Evolutionary conservation across 2,329 filamentous ascomycete species (phyloP).

Genomic region (Cytospora chrysosperma): DNA sequence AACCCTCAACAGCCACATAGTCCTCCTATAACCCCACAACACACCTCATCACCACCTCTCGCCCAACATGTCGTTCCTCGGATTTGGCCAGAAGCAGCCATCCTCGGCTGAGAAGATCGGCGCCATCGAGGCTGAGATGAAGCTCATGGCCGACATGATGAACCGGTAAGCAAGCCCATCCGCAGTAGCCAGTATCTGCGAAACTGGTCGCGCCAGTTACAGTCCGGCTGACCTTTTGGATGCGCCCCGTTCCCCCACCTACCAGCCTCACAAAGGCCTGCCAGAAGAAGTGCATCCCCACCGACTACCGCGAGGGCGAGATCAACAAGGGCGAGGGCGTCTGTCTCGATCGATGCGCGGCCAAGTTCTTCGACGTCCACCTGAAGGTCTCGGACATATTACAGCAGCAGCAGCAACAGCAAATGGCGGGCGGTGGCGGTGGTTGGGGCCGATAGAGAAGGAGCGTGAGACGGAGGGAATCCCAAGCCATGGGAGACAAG

Average conservation of each 20-base stretch:
- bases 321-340: conserved; percentile 99
- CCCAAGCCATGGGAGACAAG: neutral
- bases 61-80: conserved; percentile 33
- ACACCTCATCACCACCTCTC: conserved; percentile 8
- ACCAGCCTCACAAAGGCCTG: conserved; percentile 81
- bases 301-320: conserved; percentile 90
- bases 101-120: conserved; percentile 97
- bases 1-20: neutral
- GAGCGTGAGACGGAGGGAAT: neutral
- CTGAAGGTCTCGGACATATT: conserved; percentile 97
- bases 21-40: neutral
- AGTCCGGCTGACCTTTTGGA: neutral
- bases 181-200: neutral
- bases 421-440: conserved; percentile 56
- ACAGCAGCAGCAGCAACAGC: conserved; percentile 77
- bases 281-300: conserved; percentile 89
- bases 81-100: conserved; percentile 65
- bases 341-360: conserved; percentile 94
- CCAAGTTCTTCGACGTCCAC: conserved; percentile 98
- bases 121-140: conserved; percentile 93
- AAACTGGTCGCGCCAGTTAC: too few species aligned
- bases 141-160: conserved; percentile 97
- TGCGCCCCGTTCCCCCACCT: neutral
- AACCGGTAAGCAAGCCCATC: conserved; percentile 66
- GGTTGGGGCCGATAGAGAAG: conserved; percentile 23